Conservation (phyloP, 1,139 yeast species). For the Candida tropicalis region DNA sequence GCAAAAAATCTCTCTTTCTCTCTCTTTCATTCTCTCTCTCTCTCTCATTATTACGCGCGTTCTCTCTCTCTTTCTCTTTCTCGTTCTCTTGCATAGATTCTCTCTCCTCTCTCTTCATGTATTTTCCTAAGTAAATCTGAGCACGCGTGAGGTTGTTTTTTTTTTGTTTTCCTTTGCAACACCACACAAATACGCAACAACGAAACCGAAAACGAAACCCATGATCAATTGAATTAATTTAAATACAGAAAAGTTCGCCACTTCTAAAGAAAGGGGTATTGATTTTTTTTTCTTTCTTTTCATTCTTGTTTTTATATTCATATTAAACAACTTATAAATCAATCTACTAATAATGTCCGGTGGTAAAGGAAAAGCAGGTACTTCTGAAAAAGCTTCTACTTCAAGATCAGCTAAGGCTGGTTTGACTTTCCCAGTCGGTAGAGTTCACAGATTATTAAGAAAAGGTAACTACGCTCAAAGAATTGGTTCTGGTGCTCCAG, state of each 20-base stretch:
- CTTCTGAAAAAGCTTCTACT: slow-evolving; percentile 91
- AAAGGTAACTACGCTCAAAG: slow-evolving; percentile 99
- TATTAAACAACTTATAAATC: neutral
- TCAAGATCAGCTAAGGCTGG: slow-evolving; percentile 99
- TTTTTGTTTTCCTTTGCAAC: neutral
- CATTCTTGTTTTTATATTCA: neutral
- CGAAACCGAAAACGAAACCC: neutral
- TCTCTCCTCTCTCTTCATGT: neutral
- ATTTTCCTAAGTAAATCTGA: slow-evolving; percentile 3
- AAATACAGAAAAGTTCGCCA: slow-evolving; percentile 3
- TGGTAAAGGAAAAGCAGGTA: slow-evolving; percentile 98
- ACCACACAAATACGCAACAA: too few species aligned
- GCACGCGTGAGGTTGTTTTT: neutral
- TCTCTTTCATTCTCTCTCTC: neutral
- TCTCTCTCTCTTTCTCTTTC: slow-evolving; percentile 3
- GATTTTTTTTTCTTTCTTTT: neutral
- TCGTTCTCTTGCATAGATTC: neutral
- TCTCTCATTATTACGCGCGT: neutral
- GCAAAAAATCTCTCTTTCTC: neutral
- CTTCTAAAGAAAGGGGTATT: too few species aligned
- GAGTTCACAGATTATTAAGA: slow-evolving; percentile 96
- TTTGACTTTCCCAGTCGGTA: slow-evolving; percentile 98
- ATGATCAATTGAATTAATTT: neutral
- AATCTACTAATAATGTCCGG: slow-evolving; percentile 69
- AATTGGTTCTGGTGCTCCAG: slow-evolving; percentile 98